These are phyloP conservation scores for Perkinsus marinus DNA, from an alignment of 169 alveolate species.

Conservation along the genomic window DNA sequence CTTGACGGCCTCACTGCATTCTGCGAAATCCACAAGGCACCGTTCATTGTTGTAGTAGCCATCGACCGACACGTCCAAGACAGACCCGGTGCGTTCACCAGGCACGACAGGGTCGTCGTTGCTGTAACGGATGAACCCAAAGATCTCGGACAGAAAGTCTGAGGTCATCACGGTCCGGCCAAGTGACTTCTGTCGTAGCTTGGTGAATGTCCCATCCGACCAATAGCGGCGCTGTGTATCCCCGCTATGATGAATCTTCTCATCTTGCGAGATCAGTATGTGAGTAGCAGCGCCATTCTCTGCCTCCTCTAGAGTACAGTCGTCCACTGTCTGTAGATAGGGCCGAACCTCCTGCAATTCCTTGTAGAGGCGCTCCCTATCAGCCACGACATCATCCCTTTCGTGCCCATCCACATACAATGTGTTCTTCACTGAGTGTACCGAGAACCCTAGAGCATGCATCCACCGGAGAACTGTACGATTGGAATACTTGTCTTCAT, in stretches of 20 bases:
- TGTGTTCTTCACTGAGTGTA: neutral
- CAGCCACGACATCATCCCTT: no score
- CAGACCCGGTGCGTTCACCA: neutral
- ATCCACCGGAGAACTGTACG: neutral
- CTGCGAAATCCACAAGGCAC: neutral
- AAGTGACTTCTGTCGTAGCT: neutral
- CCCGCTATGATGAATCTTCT: no score
- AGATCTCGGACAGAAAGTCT: neutral
- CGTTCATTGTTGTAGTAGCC: neutral
- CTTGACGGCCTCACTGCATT: neutral
- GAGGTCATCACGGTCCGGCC: neutral
- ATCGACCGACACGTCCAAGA: neutral
- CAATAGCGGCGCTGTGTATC: no score
- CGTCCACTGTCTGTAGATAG: no score
- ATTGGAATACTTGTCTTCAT: neutral
- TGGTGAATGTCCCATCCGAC: no score
- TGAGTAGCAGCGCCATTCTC: no score
- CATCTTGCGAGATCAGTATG: no score
- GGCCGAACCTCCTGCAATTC: no score
- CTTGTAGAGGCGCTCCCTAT: no score
- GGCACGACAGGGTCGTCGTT: neutral
- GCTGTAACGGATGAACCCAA: neutral
- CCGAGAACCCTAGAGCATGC: neutral
- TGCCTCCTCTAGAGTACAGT: no score
- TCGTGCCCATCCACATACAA: no score